Percentiles rank a stretch among this genome's conserved stretches.
phyloP scores from a whole-genome alignment of 2,329 filamentous ascomycete genomes.

The Fusarium ambrosium region DNA sequence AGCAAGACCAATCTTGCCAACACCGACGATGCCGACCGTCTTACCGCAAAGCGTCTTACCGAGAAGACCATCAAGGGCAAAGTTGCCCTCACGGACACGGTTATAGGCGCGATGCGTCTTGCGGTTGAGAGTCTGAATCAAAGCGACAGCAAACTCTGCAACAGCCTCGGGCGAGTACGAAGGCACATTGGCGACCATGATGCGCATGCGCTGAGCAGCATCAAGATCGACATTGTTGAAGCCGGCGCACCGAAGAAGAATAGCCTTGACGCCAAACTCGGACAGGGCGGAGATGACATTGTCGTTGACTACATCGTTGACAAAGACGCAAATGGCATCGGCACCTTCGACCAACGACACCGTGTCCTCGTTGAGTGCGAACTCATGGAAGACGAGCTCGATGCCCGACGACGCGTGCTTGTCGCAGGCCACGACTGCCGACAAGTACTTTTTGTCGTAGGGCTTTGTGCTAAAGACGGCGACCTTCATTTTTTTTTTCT shows the following conservation, averaged over 20 bases:
- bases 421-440: conserved; percentile 54
- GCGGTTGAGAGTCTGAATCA: conserved; percentile 76
- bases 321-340: conserved; percentile 75
- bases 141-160: conserved; percentile 76
- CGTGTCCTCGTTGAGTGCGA: conserved; percentile 68
- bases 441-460: conserved; percentile 71
- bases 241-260: conserved; percentile 76
- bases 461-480: conserved; percentile 75
- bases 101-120: conserved; percentile 77
- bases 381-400: conserved; percentile 70
- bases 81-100: conserved; percentile 77
- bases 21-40: conserved; percentile 76
- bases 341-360: conserved; percentile 65
- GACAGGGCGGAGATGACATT: conserved; percentile 66
- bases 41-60: conserved; percentile 73
- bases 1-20: conserved; percentile 74
- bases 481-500: conserved; percentile 63
- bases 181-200: conserved; percentile 76
- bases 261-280: conserved; percentile 64
- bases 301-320: conserved; percentile 71
- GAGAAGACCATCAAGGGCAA: conserved; percentile 73
- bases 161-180: conserved; percentile 78
- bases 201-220: conserved; percentile 64
- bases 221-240: conserved; percentile 76
- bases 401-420: conserved; percentile 53